phyloP scores from a whole-genome alignment of 331 rosid genomes.

The Phaseolus coccineus region DNA sequence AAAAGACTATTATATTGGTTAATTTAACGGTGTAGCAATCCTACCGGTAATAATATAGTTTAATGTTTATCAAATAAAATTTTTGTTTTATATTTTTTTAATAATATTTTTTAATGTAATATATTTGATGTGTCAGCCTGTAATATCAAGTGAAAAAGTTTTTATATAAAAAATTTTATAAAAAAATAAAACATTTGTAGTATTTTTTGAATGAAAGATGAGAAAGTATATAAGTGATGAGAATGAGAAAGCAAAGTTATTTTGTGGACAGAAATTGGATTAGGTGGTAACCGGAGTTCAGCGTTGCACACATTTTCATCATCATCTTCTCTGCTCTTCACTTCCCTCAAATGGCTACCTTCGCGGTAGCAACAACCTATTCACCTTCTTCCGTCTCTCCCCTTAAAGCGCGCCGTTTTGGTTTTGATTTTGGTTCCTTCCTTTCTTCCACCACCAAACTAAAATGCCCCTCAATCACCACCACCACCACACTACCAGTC shows the following conservation, averaged over 20 bases:
- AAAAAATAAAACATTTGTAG: too few relatives aligned
- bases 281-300: not conserved
- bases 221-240: too few relatives aligned
- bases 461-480: constrained; percentile 32
- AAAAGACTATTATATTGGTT: too few relatives aligned
- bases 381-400: constrained; percentile 23
- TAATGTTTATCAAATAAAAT: too few relatives aligned
- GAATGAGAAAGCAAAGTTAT: not conserved
- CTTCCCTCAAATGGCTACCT: not conserved
- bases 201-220: too few relatives aligned
- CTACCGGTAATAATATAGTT: too few relatives aligned
- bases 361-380: not conserved
- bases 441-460: constrained; percentile 29
- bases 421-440: constrained; percentile 5
- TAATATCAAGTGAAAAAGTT: too few relatives aligned
- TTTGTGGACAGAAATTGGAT: not conserved
- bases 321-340: not conserved
- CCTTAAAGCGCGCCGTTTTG: constrained; percentile 35
- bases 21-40: too few relatives aligned
- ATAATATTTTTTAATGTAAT: too few relatives aligned
- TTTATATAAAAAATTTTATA: too few relatives aligned
- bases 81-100: too few relatives aligned
- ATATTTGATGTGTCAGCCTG: too few relatives aligned
- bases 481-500: constrained; percentile 43
- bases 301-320: not conserved